Evolutionary conservation across 495 filamentous ascomycete species (phyloP).

Genomic region (Ramalina intermedia): DNA sequence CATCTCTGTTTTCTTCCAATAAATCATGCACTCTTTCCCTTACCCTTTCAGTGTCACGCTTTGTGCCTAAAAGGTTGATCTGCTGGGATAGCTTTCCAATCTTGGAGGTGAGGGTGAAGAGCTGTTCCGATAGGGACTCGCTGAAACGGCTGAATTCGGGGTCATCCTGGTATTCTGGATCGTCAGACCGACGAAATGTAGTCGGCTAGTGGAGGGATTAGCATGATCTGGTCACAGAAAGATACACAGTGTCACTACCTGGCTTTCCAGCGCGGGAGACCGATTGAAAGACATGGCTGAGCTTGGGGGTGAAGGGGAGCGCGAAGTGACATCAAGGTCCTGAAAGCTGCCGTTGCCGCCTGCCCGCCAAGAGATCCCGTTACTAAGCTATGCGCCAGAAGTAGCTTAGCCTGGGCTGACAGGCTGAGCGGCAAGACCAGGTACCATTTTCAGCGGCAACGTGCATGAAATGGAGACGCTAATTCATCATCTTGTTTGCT

Average conservation of each 20-base stretch:
- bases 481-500: too few relatives aligned
- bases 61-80: conserved; percentile 72
- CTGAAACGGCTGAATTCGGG: conserved; percentile 80
- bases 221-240: not conserved
- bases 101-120: conserved; percentile 78
- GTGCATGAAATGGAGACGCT: too few relatives aligned
- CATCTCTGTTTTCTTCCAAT: conserved; percentile 65
- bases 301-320: not conserved
- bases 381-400: too few relatives aligned
- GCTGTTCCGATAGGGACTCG: conserved; percentile 63
- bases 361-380: too few relatives aligned
- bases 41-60: conserved; percentile 78
- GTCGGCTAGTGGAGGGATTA: conserved; percentile 37
- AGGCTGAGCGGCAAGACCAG: too few relatives aligned
- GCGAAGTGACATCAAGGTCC: too few relatives aligned
- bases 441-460: too few relatives aligned
- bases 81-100: conserved; percentile 68
- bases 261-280: conserved; percentile 10
- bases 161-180: conserved; percentile 66
- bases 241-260: not conserved
- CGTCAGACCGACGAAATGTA: conserved; percentile 49
- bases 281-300: conserved; percentile 10
- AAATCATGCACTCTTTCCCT: conserved; percentile 78
- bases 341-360: too few relatives aligned
- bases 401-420: too few relatives aligned